Evolutionary conservation across 768 basidiomycete species (phyloP), one percentile per base, ranked within the genome.

Genomic region (Sarcomyxa edulis): DNA sequence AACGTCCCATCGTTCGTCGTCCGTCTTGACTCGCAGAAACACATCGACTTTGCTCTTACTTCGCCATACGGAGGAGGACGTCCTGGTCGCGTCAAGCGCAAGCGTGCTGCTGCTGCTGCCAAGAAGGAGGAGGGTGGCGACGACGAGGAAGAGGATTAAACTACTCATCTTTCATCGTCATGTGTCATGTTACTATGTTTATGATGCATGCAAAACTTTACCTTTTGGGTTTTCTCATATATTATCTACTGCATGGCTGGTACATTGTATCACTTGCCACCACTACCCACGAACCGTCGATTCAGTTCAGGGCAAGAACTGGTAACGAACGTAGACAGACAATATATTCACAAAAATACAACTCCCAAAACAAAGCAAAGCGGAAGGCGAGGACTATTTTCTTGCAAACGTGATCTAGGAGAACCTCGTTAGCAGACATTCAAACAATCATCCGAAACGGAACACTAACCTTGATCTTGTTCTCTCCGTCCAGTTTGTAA

Each of bases 1-100:
- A 93, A 96, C 68, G 88, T 97, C 40, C 95, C 95, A 14, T 97
- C 94, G 3, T 98, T 98, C 64, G 88, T 97, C 60, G 95, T 99
- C 53, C 92, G 96, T 68, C 86, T 98, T 52, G 96, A 97, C 75
- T 95, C 92, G 45, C 94, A 97, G 78, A 98, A 98, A 61, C 96
- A 99, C 78, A 95, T 99, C 62, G 96, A 99, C 78, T 99, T 97
- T 61, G 86, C 95, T 31, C 82, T 94, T 52, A 94, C 86, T 43
- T 96, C 93, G 46, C 94, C 95, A 40, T 95, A 90, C 57, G 95
- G 94, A 60, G 95, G 95, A 56, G 94, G 87, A 51, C 83, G 87
- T 45, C 72, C 89, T 46, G 94, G 94, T 53, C 95, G 95, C 51
- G 92, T 94, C 61, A 97, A 98, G 89, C 84, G 95, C 65, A 98